These are phyloP conservation scores for Apiotrichum siamense DNA, from an alignment of 1,284 basidiomycete species.

Conservation along the genomic window DNA sequence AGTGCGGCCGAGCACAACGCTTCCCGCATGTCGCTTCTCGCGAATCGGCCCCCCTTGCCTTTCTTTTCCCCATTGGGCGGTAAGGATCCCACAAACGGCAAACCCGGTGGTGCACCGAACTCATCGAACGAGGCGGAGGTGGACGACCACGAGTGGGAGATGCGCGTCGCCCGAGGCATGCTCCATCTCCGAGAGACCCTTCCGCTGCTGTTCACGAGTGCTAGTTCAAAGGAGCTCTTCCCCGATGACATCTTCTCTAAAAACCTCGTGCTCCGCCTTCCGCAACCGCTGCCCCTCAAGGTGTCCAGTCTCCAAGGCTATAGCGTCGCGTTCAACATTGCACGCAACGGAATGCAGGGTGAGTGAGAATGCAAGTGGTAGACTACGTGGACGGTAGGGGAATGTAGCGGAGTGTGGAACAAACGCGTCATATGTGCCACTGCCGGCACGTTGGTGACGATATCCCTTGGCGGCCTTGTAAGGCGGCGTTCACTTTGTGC, in stretches of 20 bases:
- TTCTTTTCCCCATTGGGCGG: constrained; percentile 26
- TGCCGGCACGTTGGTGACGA: too few relatives aligned
- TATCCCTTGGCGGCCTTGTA: too few relatives aligned
- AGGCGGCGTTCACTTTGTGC: too few relatives aligned
- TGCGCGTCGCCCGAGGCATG: constrained; percentile 43
- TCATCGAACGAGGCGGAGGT: constrained; percentile 35
- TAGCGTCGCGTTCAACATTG: constrained; percentile 39
- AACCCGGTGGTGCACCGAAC: constrained; percentile 14
- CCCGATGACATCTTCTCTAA: constrained; percentile 42
- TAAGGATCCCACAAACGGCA: constrained; percentile 14
- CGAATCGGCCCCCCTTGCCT: constrained; percentile 12
- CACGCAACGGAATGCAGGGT: constrained; percentile 47
- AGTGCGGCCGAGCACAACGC: too few relatives aligned
- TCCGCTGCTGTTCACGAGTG: constrained; percentile 38
- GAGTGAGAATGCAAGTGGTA: constrained; percentile 9
- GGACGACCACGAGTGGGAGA: constrained; percentile 46
- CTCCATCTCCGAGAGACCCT: constrained; percentile 45
- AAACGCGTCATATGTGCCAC: too few relatives aligned
- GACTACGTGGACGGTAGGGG: too few relatives aligned
- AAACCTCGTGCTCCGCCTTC: constrained; percentile 38
- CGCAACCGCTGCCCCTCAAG: constrained; percentile 40
- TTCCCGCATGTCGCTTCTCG: constrained; percentile 3
- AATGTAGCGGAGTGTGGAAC: too few relatives aligned
- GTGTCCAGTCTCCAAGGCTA: constrained; percentile 41
- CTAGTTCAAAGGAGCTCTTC: constrained; percentile 30